phyloP scores from a whole-genome alignment of 169 alveolate species.

The Theileria annulata region DNA sequence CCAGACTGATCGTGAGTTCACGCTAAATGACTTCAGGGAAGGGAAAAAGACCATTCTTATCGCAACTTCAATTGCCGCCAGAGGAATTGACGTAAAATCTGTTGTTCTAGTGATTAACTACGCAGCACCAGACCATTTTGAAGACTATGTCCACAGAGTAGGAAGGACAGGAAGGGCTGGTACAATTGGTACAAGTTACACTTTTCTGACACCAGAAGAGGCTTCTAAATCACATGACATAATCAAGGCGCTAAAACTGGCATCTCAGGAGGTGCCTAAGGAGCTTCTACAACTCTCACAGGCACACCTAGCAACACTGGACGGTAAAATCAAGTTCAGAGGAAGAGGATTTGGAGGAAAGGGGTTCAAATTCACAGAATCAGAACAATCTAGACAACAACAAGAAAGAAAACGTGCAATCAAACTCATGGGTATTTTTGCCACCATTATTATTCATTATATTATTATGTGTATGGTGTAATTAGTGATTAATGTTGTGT shows the following conservation, averaged over 20 bases:
- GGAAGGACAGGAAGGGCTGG: constrained; percentile 99
- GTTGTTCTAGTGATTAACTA: constrained; percentile 95
- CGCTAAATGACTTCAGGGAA: constrained; percentile 89
- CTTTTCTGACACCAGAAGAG: constrained; percentile 92
- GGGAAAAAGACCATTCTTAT: constrained; percentile 85
- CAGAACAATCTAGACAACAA: constrained; percentile 88
- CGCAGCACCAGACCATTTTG: constrained; percentile 98
- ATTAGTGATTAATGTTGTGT: constrained; percentile 10
- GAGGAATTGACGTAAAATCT: constrained; percentile 97
- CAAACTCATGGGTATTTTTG: constrained; percentile 75
- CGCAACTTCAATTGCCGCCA: constrained; percentile 98
- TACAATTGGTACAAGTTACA: constrained; percentile 94
- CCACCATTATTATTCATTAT: background rate
- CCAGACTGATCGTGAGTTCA: constrained; percentile 95
- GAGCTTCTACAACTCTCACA: constrained; percentile 69
- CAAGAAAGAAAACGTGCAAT: constrained; percentile 83
- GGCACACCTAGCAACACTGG: constrained; percentile 82
- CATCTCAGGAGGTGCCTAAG: constrained; percentile 67
- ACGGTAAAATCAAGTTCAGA: constrained; percentile 82
- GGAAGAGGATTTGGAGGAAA: constrained; percentile 91
- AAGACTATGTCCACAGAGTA: constrained; percentile 98
- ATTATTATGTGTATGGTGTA: background rate
- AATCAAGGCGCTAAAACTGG: constrained; percentile 83
- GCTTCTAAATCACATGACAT: constrained; percentile 93
- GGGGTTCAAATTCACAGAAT: constrained; percentile 91